Evolutionary conservation across 1,284 basidiomycete species (phyloP).

Genomic region (Rhizopogon hawkerae): DNA sequence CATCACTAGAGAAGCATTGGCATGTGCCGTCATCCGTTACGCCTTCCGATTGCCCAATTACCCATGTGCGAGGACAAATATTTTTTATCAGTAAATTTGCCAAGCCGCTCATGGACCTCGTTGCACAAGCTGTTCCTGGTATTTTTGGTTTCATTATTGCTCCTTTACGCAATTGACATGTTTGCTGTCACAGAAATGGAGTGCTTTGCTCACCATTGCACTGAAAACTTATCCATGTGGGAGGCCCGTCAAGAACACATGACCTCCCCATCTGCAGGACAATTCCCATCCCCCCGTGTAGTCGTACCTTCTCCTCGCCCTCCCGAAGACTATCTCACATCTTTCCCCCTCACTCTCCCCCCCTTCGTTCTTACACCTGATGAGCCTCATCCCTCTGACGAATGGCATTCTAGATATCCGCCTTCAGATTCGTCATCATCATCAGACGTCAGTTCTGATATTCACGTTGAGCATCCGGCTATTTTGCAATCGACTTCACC

Average conservation of each 20-base stretch:
- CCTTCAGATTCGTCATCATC: slow-evolving; percentile 26
- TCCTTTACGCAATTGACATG: not conserved
- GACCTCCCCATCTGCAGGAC: slow-evolving; percentile 13
- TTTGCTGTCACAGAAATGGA: slow-evolving; percentile 47
- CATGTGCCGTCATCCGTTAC: slow-evolving; percentile 68
- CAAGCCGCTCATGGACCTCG: slow-evolving; percentile 73
- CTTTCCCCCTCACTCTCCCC: slow-evolving; percentile 57
- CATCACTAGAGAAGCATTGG: slow-evolving; percentile 70
- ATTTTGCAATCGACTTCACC: slow-evolving; percentile 21
- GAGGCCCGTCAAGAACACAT: slow-evolving; percentile 41
- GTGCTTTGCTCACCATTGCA: slow-evolving; percentile 54
- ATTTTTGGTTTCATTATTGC: slow-evolving; percentile 16
- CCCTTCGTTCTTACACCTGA: slow-evolving; percentile 22
- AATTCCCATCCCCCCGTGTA: slow-evolving; percentile 5
- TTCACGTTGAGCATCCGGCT: slow-evolving; percentile 6
- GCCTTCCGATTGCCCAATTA: slow-evolving; percentile 54
- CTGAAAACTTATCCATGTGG: slow-evolving; percentile 62
- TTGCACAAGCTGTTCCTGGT: slow-evolving; percentile 69
- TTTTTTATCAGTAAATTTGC: slow-evolving; percentile 82
- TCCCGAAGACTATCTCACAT: slow-evolving; percentile 45
- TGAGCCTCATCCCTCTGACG: slow-evolving; percentile 20
- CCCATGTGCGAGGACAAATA: slow-evolving; percentile 80
- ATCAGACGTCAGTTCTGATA: slow-evolving; percentile 21
- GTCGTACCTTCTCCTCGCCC: slow-evolving; percentile 27
- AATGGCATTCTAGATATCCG: slow-evolving; percentile 20